Conservation (phyloP, 2,329 filamentous ascomycete genomes). For the Corniculantispora saksenae region DNA sequence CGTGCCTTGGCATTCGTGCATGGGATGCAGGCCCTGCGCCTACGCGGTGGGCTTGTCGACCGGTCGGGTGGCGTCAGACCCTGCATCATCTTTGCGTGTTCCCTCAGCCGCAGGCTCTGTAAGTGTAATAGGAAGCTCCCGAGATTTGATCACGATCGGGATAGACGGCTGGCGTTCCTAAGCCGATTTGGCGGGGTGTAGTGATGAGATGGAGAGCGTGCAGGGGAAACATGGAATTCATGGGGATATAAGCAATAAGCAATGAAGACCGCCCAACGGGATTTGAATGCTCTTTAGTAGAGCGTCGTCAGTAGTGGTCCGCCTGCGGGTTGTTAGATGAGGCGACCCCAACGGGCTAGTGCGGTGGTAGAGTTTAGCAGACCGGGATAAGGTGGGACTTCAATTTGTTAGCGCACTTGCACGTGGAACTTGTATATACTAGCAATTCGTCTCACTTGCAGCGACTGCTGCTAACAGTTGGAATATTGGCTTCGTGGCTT, state of each 20-base stretch:
- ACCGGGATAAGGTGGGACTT: background rate
- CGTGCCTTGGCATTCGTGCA: constrained; percentile 32
- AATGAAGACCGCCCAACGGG: constrained; percentile 1
- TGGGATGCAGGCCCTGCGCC: constrained; percentile 32
- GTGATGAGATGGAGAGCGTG: background rate
- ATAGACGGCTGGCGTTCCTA: constrained; percentile 5
- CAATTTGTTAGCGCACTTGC: too few relatives aligned
- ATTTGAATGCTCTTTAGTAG: constrained; percentile 1
- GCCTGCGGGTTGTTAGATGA: constrained; percentile 6
- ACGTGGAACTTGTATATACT: background rate
- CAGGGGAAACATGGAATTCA: background rate
- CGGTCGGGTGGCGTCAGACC: constrained; percentile 18
- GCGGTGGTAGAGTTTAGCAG: background rate
- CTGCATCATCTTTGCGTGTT: constrained; percentile 26
- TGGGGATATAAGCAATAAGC: constrained; percentile 17
- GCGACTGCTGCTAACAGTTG: background rate
- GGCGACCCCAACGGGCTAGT: constrained; percentile 11
- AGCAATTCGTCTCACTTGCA: constrained; percentile 17
- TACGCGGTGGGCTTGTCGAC: constrained; percentile 30
- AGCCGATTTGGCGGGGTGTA: constrained; percentile 5
- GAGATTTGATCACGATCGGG: constrained; percentile 17
- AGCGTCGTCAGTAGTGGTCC: background rate
- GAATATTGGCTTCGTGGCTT: background rate
- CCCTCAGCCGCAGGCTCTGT: constrained; percentile 14
- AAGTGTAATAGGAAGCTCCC: background rate